Percentiles rank a stretch among this genome's conserved stretches.
These are phyloP conservation scores for Tetrahymena malaccensis DNA, from an alignment of 73 alveolate genomes.

Conservation along the genomic window DNA sequence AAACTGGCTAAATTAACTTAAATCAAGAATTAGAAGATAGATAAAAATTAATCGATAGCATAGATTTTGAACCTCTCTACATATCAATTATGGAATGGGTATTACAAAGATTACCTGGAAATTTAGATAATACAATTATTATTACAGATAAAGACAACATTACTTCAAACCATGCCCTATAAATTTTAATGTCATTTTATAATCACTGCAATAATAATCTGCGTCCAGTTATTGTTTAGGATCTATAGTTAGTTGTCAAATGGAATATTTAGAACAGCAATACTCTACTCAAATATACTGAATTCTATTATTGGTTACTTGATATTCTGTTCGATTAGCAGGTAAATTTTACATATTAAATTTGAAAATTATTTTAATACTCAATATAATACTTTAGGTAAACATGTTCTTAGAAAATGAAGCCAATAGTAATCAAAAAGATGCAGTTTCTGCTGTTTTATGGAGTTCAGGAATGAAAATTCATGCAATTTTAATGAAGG, in stretches of 20 bases:
- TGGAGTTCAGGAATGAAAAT: background rate
- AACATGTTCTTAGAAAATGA: background rate
- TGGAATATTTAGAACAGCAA: background rate
- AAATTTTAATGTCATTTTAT: background rate
- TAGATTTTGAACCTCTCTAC: constrained; percentile 40
- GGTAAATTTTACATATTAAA: background rate
- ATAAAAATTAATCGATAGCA: background rate
- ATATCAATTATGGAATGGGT: constrained; percentile 46
- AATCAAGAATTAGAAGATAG: background rate
- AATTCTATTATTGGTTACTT: background rate
- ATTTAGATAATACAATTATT: constrained; percentile 4
- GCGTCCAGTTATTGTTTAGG: background rate
- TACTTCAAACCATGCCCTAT: background rate
- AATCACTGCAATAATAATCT: background rate
- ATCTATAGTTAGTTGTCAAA: background rate
- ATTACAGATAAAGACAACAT: constrained; percentile 8
- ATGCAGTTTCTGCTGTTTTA: background rate
- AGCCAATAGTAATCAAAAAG: background rate
- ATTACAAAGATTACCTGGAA: constrained; percentile 23
- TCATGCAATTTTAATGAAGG: background rate
- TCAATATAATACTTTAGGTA: background rate
- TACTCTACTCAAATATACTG: background rate
- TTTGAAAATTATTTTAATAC: background rate
- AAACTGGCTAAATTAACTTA: background rate
- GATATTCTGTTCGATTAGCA: background rate